Evolutionary conservation across 1,139 yeast species (phyloP).

Genomic region (Spencermartinsiella ligniputridi): DNA sequence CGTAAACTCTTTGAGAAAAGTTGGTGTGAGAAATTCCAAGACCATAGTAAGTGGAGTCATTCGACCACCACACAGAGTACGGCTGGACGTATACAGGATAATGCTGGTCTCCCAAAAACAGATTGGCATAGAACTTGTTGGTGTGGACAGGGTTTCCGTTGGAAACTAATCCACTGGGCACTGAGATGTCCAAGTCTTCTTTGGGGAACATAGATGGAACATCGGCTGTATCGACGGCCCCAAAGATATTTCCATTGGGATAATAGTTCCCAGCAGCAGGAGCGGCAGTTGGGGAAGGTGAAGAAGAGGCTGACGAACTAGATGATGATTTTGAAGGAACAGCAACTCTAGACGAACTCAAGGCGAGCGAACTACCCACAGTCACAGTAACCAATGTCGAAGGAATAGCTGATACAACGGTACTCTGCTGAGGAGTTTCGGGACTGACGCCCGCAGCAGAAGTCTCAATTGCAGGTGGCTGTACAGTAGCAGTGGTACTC

Average conservation of each 20-base stretch:
- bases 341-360: conserved; percentile 9
- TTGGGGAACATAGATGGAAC: conserved; percentile 51
- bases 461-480: conserved; percentile 9
- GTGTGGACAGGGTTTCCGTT: conserved; percentile 46
- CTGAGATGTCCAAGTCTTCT: conserved; percentile 42
- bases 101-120: conserved; percentile 48
- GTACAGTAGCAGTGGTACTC: conserved; percentile 8
- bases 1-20: conserved; percentile 40
- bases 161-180: conserved; percentile 48
- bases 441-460: conserved; percentile 5
- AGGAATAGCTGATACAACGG: conserved; percentile 9
- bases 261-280: conserved; percentile 15
- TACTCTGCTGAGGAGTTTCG: conserved; percentile 5
- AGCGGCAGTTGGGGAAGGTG: conserved; percentile 15
- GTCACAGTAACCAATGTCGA: conserved; percentile 11
- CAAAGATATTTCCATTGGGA: conserved; percentile 40
- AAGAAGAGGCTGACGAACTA: conserved; percentile 17
- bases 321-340: conserved; percentile 13
- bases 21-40: conserved; percentile 58
- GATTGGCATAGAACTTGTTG: conserved; percentile 66
- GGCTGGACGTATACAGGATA: conserved; percentile 53
- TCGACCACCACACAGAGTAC: conserved; percentile 51
- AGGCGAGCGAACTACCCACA: conserved; percentile 8
- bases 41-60: conserved; percentile 44
- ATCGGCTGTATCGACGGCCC: conserved; percentile 43